These are phyloP conservation scores for Mycosphaerella arachidis DNA, from an alignment of 2,329 filamentous ascomycete species.

Conservation along the genomic window DNA sequence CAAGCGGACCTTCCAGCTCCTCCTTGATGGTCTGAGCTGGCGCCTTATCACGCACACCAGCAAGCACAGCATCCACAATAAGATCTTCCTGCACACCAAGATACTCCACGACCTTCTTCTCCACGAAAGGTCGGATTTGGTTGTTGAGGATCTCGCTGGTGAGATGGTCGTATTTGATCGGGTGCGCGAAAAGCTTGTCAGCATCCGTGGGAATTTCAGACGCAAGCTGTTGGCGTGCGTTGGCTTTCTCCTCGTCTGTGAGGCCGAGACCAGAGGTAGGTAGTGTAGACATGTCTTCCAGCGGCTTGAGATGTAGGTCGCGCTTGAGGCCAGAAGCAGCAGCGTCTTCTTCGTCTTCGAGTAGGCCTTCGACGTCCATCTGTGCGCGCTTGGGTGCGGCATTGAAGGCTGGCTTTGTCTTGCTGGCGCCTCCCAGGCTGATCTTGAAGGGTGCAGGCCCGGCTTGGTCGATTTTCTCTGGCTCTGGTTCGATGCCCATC, in stretches of 20 bases:
- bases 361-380: conserved; percentile 86
- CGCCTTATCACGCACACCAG: conserved; percentile 72
- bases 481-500: conserved; percentile 59
- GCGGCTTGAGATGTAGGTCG: conserved; percentile 39
- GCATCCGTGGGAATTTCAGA: conserved; percentile 85
- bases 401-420: conserved; percentile 55
- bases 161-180: conserved; percentile 87
- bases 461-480: conserved; percentile 46
- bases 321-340: conserved; percentile 39
- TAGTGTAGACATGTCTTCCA: conserved; percentile 43
- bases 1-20: conserved; percentile 82
- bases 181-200: conserved; percentile 85
- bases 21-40: conserved; percentile 76
- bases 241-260: conserved; percentile 80
- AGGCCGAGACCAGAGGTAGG: conserved; percentile 77
- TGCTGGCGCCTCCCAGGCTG: conserved; percentile 76
- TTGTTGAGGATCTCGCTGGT: conserved; percentile 75
- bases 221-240: conserved; percentile 75
- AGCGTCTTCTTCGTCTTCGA: conserved; percentile 91
- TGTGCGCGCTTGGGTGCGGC: conserved; percentile 48
- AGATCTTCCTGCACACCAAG: conserved; percentile 95
- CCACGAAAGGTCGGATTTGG: conserved; percentile 88
- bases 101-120: conserved; percentile 97
- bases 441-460: conserved; percentile 73
- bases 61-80: conserved; percentile 86